These are phyloP conservation scores for Akanthomyces lecanii DNA, from an alignment of 2,329 filamentous ascomycete genomes.

Conservation along the genomic window DNA sequence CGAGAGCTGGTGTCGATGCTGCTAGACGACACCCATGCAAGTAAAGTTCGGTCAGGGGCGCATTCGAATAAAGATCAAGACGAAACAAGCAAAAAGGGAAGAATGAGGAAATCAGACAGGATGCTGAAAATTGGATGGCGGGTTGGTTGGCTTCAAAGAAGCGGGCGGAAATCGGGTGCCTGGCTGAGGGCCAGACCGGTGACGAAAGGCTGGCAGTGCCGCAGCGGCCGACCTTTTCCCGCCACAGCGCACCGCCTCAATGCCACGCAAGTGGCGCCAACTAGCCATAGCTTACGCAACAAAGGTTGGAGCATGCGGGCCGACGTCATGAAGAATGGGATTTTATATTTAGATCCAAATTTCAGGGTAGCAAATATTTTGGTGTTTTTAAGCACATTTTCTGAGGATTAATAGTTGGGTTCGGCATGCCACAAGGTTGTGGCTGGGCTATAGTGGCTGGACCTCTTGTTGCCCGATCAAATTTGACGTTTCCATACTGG, in stretches of 20 bases:
- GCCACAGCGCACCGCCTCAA: slow-evolving; percentile 18
- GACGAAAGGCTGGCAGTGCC: slow-evolving; percentile 12
- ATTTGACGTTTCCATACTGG: no score
- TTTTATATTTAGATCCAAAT: background rate
- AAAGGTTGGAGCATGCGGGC: background rate
- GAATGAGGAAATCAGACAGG: slow-evolving; percentile 4
- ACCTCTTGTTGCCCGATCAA: background rate
- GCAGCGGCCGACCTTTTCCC: slow-evolving; percentile 13
- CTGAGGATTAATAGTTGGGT: background rate
- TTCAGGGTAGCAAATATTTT: background rate
- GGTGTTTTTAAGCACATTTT: background rate
- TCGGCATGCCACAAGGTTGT: background rate
- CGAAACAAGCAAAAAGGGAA: background rate
- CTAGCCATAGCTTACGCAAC: slow-evolving; percentile 13
- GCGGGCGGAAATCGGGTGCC: slow-evolving; percentile 15
- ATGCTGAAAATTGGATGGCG: slow-evolving; percentile 8
- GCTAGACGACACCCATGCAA: slow-evolving; percentile 10
- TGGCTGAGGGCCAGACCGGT: slow-evolving; percentile 7
- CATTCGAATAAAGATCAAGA: background rate
- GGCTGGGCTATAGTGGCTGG: background rate
- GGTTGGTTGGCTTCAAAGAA: slow-evolving; percentile 11
- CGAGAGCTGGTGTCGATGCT: background rate
- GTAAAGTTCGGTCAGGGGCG: background rate
- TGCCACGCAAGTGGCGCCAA: slow-evolving; percentile 16
- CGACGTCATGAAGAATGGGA: background rate